phyloP scores from a whole-genome alignment of 176 grass and related monocot species.

The Carex parvula region DNA sequence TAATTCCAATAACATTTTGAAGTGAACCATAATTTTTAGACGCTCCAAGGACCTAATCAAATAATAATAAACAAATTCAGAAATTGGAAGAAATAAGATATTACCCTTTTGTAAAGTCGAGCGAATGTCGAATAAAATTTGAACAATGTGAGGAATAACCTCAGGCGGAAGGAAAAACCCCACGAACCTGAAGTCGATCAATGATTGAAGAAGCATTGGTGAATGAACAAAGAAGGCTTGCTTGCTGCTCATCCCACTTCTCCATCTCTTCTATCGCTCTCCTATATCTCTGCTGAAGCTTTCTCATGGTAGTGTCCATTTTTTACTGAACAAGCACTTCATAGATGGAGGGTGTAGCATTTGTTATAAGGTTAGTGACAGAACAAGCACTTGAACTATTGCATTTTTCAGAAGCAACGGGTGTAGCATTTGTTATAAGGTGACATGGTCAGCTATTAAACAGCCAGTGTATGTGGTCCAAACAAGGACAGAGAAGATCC shows the following conservation, averaged over 20 bases:
- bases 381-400: too few relatives aligned
- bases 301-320: conserved; percentile 61
- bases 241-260: conserved; percentile 61
- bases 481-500: too few relatives aligned
- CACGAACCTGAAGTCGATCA: conserved; percentile 38
- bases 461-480: too few relatives aligned
- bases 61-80: neutral
- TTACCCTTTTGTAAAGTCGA: neutral
- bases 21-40: conserved; percentile 63
- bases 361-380: too few relatives aligned
- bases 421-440: too few relatives aligned
- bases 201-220: conserved; percentile 46
- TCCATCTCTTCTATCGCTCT: conserved; percentile 43
- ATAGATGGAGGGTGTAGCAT: too few relatives aligned
- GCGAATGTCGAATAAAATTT: neutral
- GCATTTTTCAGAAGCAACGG: too few relatives aligned
- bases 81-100: conserved; percentile 12
- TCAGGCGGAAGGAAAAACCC: conserved; percentile 1
- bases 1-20: conserved; percentile 40
- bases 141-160: neutral
- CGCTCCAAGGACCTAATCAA: conserved; percentile 48
- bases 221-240: conserved; percentile 44
- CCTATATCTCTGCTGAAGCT: conserved; percentile 62
- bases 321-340: neutral
- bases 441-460: too few relatives aligned